Percentiles rank a stretch among this genome's conserved stretches.
Conservation (phyloP, 768 basidiomycete species). For the Boletales sp. region DNA sequence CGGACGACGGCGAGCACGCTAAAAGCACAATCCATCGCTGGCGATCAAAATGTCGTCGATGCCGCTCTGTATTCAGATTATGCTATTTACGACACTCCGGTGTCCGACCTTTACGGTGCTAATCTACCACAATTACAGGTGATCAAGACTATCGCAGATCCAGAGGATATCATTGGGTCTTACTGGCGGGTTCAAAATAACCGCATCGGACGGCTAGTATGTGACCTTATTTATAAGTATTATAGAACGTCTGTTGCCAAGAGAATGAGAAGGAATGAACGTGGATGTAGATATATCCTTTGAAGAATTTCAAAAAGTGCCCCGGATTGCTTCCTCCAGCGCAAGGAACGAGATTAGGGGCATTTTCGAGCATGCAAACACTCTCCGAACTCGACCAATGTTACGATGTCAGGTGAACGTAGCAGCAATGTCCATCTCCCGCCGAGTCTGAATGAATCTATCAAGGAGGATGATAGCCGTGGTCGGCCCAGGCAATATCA, state of each 20-base stretch:
- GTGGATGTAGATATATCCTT: too few relatives aligned
- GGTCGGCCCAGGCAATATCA: slow-evolving; percentile 26
- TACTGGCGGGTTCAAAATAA: neutral
- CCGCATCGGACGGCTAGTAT: neutral
- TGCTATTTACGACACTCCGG: slow-evolving; percentile 47
- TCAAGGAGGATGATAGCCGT: neutral
- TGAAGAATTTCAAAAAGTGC: too few relatives aligned
- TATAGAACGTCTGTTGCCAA: too few relatives aligned
- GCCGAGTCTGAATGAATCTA: too few relatives aligned
- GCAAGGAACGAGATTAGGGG: too few relatives aligned
- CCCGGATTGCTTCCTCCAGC: too few relatives aligned
- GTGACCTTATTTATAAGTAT: too few relatives aligned
- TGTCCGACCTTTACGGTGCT: slow-evolving; percentile 44
- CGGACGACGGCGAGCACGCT: slow-evolving; percentile 37
- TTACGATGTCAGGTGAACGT: too few relatives aligned
- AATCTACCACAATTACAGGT: slow-evolving; percentile 33
- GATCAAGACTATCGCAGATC: slow-evolving; percentile 15
- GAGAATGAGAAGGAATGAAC: too few relatives aligned
- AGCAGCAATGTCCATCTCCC: too few relatives aligned
- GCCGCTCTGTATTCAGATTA: slow-evolving; percentile 52
- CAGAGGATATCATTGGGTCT: too few relatives aligned
- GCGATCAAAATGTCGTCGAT: slow-evolving; percentile 38
- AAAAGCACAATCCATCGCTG: slow-evolving; percentile 33
- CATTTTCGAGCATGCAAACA: too few relatives aligned
- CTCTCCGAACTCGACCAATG: neutral